A percentile compares a stretch with the other conserved stretches of the same genome.
These are phyloP conservation scores for Mycena vitilis DNA, from an alignment of 768 basidiomycete species.

Conservation along the genomic window DNA sequence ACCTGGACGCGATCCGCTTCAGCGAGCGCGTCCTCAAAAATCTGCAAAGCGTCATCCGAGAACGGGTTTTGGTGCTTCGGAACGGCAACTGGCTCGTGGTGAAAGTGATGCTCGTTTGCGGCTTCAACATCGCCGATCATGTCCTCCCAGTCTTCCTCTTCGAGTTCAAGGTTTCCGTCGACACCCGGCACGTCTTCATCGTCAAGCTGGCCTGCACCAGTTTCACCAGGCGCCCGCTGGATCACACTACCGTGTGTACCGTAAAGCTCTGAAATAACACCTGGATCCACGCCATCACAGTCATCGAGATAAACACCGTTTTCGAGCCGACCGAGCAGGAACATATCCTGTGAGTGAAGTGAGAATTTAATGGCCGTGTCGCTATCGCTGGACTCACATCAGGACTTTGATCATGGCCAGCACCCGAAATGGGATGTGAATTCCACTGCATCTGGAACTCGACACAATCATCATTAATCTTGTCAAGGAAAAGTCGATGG, in stretches of 20 bases:
- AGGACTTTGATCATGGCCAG: conserved; percentile 31
- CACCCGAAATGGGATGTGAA: conserved; percentile 40
- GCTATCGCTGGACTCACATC: background rate
- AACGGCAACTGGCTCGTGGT: conserved; percentile 17
- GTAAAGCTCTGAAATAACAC: conserved; percentile 7
- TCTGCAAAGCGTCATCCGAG: background rate
- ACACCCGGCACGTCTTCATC: background rate
- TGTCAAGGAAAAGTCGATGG: conserved; percentile 16
- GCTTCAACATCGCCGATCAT: conserved; percentile 19
- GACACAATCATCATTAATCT: conserved; percentile 21
- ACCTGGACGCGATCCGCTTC: no score
- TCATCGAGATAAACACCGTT: conserved; percentile 26
- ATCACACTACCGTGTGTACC: conserved; percentile 35
- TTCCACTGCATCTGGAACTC: conserved; percentile 35
- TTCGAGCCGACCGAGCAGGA: conserved; percentile 5
- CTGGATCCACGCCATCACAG: conserved; percentile 21
- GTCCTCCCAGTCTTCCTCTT: background rate
- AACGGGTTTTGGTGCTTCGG: conserved; percentile 27
- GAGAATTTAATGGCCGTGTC: no score
- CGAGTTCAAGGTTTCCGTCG: background rate
- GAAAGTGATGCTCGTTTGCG: conserved; percentile 17
- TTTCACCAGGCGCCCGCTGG: background rate
- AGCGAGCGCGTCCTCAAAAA: no score
- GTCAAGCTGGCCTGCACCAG: conserved; percentile 29
- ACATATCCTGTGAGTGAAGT: conserved; percentile 16